phyloP scores from a whole-genome alignment of 768 basidiomycete species.

The Kwoniella sp. region DNA sequence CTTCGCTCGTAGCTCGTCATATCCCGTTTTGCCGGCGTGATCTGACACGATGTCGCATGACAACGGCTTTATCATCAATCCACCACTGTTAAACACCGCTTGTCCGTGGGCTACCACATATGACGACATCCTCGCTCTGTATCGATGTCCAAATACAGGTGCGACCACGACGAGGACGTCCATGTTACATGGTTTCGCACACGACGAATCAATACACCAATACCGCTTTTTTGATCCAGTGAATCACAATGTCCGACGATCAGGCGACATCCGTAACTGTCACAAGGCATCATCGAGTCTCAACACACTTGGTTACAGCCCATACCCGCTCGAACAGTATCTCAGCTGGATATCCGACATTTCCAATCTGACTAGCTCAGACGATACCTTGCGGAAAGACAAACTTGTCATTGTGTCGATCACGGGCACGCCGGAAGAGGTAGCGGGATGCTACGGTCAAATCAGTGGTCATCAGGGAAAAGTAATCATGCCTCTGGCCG shows the following conservation, averaged over 20 bases:
- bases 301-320: not conserved
- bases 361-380: not conserved
- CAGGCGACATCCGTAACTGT: not conserved
- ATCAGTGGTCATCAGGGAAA: not conserved
- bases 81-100: not conserved
- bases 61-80: not conserved
- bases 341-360: not conserved
- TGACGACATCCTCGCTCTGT: not conserved
- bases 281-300: not conserved
- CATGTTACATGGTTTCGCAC: not conserved
- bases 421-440: not conserved
- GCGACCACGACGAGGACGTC: not conserved
- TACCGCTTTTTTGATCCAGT: not conserved
- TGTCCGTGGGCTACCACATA: not conserved
- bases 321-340: not conserved
- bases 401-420: not conserved
- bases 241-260: not conserved
- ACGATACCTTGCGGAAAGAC: not conserved
- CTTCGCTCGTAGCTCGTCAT: no score
- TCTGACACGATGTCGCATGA: not conserved
- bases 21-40: not conserved
- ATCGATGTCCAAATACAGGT: not conserved
- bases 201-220: not conserved
- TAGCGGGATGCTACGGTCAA: not conserved
- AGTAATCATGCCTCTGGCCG: not conserved